A percentile compares a stretch with the other conserved stretches of the same genome.
Conservation (phyloP, 169 alveolate species). For the Plasmodium falciparum region DNA sequence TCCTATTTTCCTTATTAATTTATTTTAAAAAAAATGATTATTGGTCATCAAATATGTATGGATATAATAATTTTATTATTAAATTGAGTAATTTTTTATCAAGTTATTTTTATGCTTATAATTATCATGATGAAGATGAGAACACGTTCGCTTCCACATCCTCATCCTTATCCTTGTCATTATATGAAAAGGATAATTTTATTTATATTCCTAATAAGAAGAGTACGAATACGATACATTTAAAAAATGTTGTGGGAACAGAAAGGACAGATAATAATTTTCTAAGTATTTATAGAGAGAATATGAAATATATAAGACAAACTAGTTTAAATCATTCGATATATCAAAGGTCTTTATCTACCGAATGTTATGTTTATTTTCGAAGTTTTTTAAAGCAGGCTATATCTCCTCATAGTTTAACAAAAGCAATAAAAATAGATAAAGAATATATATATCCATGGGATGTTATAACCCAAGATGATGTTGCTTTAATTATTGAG, state of each 20-base stretch:
- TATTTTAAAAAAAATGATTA: too few species aligned
- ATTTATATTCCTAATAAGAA: conserved; percentile 32
- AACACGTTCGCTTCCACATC: too few species aligned
- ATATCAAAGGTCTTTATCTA: conserved; percentile 43
- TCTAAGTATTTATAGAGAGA: conserved; percentile 47
- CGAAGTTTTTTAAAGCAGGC: conserved; percentile 66
- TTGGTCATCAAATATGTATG: too few species aligned
- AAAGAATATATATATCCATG: conserved; percentile 73
- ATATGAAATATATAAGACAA: conserved; percentile 59
- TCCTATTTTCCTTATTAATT: too few species aligned
- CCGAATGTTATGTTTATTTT: conserved; percentile 68
- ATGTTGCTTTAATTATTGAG: conserved; percentile 43
- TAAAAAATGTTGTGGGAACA: conserved; percentile 39
- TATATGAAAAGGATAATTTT: conserved; percentile 23
- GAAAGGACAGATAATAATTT: conserved; percentile 54
- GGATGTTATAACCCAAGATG: conserved; percentile 67
- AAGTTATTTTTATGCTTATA: not conserved
- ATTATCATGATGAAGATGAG: not conserved
- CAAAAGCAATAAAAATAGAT: conserved; percentile 64
- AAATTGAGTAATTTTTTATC: not conserved
- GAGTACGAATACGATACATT: conserved; percentile 49
- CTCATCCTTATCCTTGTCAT: not conserved
- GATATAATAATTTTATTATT: too few species aligned
- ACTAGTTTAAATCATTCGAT: conserved; percentile 51
- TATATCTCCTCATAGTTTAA: conserved; percentile 64